A percentile compares a stretch with the other conserved stretches of the same genome.
phyloP scores from a whole-genome alignment of 768 basidiomycete species.

The Hemileccinum impolitum region DNA sequence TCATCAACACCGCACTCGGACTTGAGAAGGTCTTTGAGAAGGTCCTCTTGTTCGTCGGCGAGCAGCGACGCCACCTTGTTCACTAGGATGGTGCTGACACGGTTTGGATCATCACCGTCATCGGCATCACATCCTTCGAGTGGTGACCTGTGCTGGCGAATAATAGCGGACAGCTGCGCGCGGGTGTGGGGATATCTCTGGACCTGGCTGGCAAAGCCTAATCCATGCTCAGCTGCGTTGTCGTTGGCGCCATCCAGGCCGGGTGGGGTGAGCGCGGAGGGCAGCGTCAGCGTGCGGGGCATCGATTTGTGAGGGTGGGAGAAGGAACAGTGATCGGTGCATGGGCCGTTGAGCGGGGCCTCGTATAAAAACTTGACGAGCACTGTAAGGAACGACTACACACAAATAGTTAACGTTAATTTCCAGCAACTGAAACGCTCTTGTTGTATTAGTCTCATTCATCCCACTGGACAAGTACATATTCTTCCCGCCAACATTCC shows the following conservation, averaged over 20 bases:
- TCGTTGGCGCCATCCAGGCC: constrained; percentile 16
- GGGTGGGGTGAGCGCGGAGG: constrained; percentile 10
- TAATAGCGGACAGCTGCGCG: constrained; percentile 72
- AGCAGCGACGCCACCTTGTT: constrained; percentile 68
- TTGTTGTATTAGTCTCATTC: constrained; percentile 32
- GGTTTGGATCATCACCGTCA: constrained; percentile 50
- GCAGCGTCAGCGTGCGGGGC: constrained; percentile 24
- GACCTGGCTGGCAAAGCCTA: constrained; percentile 16
- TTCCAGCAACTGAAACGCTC: neutral
- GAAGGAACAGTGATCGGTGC: constrained; percentile 21
- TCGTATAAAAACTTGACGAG: constrained; percentile 17
- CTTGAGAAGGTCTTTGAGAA: constrained; percentile 73
- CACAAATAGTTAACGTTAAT: constrained; percentile 23
- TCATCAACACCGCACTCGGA: constrained; percentile 66
- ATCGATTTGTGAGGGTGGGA: constrained; percentile 18
- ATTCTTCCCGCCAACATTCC: constrained; percentile 68
- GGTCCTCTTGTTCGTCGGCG: constrained; percentile 82
- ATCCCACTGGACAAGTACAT: constrained; percentile 76
- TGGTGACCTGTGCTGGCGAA: constrained; percentile 63
- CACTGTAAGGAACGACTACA: neutral
- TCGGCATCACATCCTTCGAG: constrained; percentile 56
- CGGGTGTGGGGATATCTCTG: constrained; percentile 76
- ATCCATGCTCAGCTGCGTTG: constrained; percentile 16
- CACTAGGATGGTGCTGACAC: constrained; percentile 62
- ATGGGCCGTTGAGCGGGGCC: constrained; percentile 22